Evolutionary conservation across 352 stramenopile species (phyloP), one percentile per base, ranked within the genome.

Genomic region (Phytophthora megakarya): DNA sequence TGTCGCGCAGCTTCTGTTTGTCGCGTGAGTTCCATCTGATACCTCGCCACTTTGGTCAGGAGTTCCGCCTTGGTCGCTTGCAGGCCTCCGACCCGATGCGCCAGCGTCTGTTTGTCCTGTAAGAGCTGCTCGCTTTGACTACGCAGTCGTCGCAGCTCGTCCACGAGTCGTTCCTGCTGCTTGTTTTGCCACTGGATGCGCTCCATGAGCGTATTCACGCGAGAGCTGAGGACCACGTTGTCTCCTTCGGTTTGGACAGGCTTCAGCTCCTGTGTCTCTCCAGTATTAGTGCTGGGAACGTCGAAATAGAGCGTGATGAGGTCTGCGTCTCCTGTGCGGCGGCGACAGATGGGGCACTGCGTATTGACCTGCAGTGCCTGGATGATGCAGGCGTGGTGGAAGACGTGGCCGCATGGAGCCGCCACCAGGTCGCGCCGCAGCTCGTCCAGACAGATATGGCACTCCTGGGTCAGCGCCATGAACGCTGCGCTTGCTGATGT

Each of bases 371-470:
- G 67, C 22, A 94, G 68, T 48, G 83, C 83, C 69, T 94, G 81
- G n/a, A 79, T 65, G 50, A 91, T 84, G 67, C 85, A 94, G 10
- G 62, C 40, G 26, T 86, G 65, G 57, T 94, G 85, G 63, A 80
- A 92, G 42, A 94, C 80, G 39, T 94, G 85, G 43, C 85, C 83
- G 43, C 85, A 94, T 8, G 78, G 81, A 28, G 70, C 80, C 35
- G 80, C 80, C 38, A 61, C 71, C 30, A 94, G 72, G 22, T 91
- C 75, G 5, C 69, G 58, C 4, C 78, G 83, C 32, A 94, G 67
- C 51, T 94, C 84, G 42, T 94, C 84, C 18, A 94, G 76, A 32
- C 85, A 94, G 56, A 94, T 94, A 56, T 92, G 85, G 68, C 85
- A 94, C 49, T 92, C 83, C 58, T 89, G 82, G 50, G 50, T 40